A percentile compares a stretch with the other conserved stretches of the same genome.
phyloP scores from a whole-genome alignment of 305 asterid genomes.

The Fraxinus xanthoxyloides region DNA sequence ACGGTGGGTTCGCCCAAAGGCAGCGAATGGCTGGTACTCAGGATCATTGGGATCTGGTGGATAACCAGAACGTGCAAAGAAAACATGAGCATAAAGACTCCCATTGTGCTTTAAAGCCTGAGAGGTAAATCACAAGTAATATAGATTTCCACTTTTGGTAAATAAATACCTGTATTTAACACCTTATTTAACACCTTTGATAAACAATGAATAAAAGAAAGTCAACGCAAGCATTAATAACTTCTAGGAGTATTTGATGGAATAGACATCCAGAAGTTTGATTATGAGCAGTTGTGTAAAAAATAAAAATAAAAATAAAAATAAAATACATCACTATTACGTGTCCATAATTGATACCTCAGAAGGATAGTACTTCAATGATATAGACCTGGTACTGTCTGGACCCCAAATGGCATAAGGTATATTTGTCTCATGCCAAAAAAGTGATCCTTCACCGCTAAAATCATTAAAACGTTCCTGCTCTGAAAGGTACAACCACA shows the following conservation, averaged over 20 bases:
- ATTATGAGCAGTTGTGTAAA: conserved; percentile 4
- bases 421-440: conserved; percentile 93
- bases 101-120: conserved; percentile 89
- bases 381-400: conserved; percentile 66
- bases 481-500: conserved; percentile 90
- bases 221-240: not conserved
- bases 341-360: conserved; percentile 50
- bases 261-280: not conserved
- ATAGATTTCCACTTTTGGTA: not conserved
- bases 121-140: conserved; percentile 19
- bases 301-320: no score
- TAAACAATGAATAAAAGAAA: conserved; percentile 8
- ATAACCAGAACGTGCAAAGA: conserved; percentile 91
- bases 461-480: conserved; percentile 72
- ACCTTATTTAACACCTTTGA: conserved; percentile 7
- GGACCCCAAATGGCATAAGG: conserved; percentile 95
- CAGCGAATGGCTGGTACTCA: conserved; percentile 80
- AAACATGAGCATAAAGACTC: conserved; percentile 88
- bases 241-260: not conserved
- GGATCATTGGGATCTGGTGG: conserved; percentile 88
- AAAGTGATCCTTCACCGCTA: conserved; percentile 70
- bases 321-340: conserved; percentile 8
- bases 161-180: conserved; percentile 9
- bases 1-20: conserved; percentile 80
- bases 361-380: conserved; percentile 72